Evolutionary conservation across 192 early-diverging fungal genomes (phyloP).

Genomic region (Coemansia sp.): DNA sequence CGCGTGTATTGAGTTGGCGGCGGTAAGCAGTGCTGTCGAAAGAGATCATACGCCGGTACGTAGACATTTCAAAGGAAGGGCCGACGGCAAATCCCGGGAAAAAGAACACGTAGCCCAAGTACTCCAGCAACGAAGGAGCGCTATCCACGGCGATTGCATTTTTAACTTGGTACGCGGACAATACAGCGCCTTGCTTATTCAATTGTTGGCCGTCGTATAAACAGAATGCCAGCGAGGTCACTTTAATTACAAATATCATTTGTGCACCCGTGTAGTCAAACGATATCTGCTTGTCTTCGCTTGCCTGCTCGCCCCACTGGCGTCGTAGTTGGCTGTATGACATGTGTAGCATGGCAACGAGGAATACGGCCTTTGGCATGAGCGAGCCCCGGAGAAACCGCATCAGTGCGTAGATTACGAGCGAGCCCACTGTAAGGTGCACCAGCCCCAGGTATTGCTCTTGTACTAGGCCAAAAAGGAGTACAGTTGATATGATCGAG

Average conservation of each 20-base stretch:
- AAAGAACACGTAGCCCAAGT: slow-evolving; percentile 88
- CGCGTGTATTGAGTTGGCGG: slow-evolving; percentile 23
- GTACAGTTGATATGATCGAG: slow-evolving; percentile 59
- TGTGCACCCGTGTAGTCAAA: slow-evolving; percentile 90
- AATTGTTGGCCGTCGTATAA: slow-evolving; percentile 73
- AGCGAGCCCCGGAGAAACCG: slow-evolving; percentile 41
- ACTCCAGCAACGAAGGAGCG: slow-evolving; percentile 75
- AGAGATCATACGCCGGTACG: slow-evolving; percentile 59
- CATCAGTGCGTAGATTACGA: slow-evolving; percentile 62
- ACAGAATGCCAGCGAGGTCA: slow-evolving; percentile 85
- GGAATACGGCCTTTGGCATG: slow-evolving; percentile 64
- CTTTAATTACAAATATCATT: slow-evolving; percentile 95
- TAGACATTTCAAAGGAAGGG: slow-evolving; percentile 73
- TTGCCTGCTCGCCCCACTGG: slow-evolving; percentile 36
- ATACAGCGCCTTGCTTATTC: slow-evolving; percentile 4
- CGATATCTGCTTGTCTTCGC: slow-evolving; percentile 38
- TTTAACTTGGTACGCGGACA: slow-evolving; percentile 65
- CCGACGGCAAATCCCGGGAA: slow-evolving; percentile 85
- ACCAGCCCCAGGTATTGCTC: slow-evolving; percentile 62
- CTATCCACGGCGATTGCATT: slow-evolving; percentile 57
- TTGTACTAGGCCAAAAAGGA: slow-evolving; percentile 61
- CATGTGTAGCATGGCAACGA: slow-evolving; percentile 69
- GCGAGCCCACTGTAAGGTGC: slow-evolving; percentile 57
- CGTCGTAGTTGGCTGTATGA: slow-evolving; percentile 57
- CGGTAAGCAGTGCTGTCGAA: slow-evolving; percentile 35